Base-by-base conservation (phyloP, 495 filamentous ascomycete genomes). In the Astrothelium subdiscretum region DNA sequence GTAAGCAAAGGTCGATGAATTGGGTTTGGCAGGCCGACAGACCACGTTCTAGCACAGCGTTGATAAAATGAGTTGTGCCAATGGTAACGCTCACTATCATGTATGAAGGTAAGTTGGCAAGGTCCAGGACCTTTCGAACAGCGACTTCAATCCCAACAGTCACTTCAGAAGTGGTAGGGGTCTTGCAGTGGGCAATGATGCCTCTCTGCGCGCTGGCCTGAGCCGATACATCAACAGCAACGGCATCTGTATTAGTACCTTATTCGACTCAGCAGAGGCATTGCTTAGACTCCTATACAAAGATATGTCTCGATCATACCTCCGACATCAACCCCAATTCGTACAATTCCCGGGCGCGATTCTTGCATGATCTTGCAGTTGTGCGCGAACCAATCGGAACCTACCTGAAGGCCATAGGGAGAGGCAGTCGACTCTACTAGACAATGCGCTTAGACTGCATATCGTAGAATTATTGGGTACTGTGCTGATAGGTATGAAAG, bases 51-150 rank as follows among this genome's bases (percentile, higher is more conserved):
- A 85, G 74, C 38, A 86, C 80, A 8, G 83, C 83, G 68, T 86
- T 86, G 63, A 86, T 78, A 69, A 85, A 86, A 66, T 82, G 79
- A 0, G 83, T 85, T 1, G 84, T 87, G 18, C 83, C 83, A 62
- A 86, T 81, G 26, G 81, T 83, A 3, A 86, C 81, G 61, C 77
- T 80, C 11, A 77, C 77, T 18, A 87, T 74, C 29, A 76, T 63
- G 1, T 67, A 65, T 5, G 75, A 67, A 13, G 68, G 63, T 52
- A 83, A 72, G 26, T 58, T 63, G 2, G 77, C 70, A 13, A 74
- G 70, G 40, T 70, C 35, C 59, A 84, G 71, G 61, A 83, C 78
- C 32, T 72, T 69, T 8, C 71, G 70, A 58, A 85, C 78, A 40
- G 77, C 78, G 29, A 66, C 70, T 48, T 78, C 75, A 44, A 87